Evolutionary conservation across 805 yeast species (phyloP).

Genomic region (Lipomyces spencermartinsiae): DNA sequence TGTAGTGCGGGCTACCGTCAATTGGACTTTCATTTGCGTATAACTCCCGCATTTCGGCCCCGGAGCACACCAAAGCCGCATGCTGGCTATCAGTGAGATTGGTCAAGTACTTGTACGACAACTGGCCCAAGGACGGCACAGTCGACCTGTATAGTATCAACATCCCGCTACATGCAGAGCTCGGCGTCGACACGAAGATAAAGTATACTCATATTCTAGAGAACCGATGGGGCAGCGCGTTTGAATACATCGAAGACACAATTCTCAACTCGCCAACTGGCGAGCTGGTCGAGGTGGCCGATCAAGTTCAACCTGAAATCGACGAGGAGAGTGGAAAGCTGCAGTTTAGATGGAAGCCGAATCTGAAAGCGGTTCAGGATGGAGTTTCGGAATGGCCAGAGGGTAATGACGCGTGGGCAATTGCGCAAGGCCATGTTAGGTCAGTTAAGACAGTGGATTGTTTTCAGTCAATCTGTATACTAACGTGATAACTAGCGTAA

Average conservation of each 20-base stretch:
- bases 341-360: conserved; percentile 82
- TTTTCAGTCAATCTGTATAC: background rate
- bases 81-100: conserved; percentile 69
- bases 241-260: conserved; percentile 45
- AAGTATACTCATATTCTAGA: conserved; percentile 78
- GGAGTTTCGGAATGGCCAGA: conserved; percentile 53
- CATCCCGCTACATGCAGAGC: conserved; percentile 69
- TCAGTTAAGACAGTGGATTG: conserved; percentile 36
- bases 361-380: conserved; percentile 70
- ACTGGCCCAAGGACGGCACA: conserved; percentile 58
- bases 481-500: conserved; percentile 52
- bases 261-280: conserved; percentile 30
- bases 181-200: conserved; percentile 67
- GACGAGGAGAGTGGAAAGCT: conserved; percentile 53
- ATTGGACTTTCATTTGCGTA: conserved; percentile 91
- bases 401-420: conserved; percentile 73
- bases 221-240: conserved; percentile 80
- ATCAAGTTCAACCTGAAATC: conserved; percentile 49
- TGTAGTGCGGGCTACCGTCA: conserved; percentile 56
- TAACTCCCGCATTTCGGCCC: conserved; percentile 57
- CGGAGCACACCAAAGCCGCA: conserved; percentile 63
- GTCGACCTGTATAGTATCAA: conserved; percentile 84
- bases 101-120: conserved; percentile 60
- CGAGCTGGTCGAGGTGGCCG: conserved; percentile 27
- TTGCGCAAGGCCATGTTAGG: conserved; percentile 68